Evolutionary conservation across 2,329 filamentous ascomycete genomes (phyloP).

Genomic region (Clonostachys chloroleuca): DNA sequence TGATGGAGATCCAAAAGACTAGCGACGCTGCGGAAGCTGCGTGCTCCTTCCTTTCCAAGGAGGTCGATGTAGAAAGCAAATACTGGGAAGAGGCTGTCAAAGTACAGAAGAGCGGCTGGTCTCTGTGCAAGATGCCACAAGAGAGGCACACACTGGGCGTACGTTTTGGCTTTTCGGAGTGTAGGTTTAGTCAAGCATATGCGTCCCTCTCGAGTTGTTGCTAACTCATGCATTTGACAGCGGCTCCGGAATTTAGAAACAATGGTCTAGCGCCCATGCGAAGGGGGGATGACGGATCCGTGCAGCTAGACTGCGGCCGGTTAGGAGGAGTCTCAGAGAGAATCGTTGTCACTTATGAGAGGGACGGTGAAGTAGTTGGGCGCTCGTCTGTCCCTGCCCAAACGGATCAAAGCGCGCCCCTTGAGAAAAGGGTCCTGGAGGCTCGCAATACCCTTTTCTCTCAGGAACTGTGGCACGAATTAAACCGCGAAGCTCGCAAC

Average conservation of each 20-base stretch:
- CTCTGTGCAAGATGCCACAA: conserved; percentile 70
- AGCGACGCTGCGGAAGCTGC: conserved; percentile 71
- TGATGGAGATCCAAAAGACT: conserved; percentile 71
- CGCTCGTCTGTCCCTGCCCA: conserved; percentile 45
- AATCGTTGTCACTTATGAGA: conserved; percentile 63
- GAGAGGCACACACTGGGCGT: conserved; percentile 76
- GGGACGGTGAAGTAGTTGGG: conserved; percentile 54
- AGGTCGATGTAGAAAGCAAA: conserved; percentile 73
- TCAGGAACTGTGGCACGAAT: conserved; percentile 86
- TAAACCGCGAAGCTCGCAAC: conserved; percentile 74
- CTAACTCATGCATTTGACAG: conserved; percentile 26
- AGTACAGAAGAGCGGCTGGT: conserved; percentile 83
- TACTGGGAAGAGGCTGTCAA: conserved; percentile 88
- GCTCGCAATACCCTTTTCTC: conserved; percentile 77
- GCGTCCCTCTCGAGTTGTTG: background rate
- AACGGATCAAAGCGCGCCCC: conserved; percentile 42
- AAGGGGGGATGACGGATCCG: conserved; percentile 67
- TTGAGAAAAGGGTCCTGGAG: conserved; percentile 67
- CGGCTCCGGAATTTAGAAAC: conserved; percentile 54
- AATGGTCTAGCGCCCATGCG: conserved; percentile 79
- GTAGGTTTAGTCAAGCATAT: conserved; percentile 23
- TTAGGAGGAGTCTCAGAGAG: conserved; percentile 48
- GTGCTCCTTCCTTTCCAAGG: conserved; percentile 66
- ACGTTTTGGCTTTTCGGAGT: conserved; percentile 83
- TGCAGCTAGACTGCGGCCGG: conserved; percentile 65